These are phyloP conservation scores for Paecilomyces formosus DNA, from an alignment of 2,329 filamentous ascomycete genomes.

Conservation along the genomic window DNA sequence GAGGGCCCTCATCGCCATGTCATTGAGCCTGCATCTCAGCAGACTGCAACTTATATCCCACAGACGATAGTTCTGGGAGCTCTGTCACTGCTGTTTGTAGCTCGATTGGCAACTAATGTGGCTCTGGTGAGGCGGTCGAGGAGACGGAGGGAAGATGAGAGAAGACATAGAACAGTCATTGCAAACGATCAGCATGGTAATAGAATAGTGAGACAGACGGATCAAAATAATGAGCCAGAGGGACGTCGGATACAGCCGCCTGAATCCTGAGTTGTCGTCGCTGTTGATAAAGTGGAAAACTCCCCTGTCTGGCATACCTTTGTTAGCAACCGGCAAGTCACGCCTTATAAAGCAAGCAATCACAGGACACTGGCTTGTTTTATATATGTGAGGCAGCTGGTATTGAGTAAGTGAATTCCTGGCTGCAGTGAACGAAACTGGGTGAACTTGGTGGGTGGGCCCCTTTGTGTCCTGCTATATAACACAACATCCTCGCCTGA, in stretches of 20 bases:
- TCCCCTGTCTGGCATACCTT: not conserved
- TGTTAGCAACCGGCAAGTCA: not conserved
- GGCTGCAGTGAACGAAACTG: not conserved
- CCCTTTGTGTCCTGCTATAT: not conserved
- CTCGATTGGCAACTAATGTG: conserved; percentile 21
- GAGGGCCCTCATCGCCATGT: not conserved
- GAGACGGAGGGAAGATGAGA: conserved; percentile 12
- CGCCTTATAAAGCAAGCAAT: not conserved
- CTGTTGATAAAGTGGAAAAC: not conserved
- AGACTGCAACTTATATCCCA: conserved; percentile 17
- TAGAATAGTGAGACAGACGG: not conserved
- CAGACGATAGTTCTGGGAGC: conserved; percentile 25
- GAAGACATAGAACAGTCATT: not conserved
- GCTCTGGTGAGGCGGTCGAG: conserved; percentile 18
- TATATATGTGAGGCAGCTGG: not conserved
- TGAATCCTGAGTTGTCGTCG: not conserved
- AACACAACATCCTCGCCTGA: not conserved
- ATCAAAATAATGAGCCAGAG: not conserved
- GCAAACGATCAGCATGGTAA: not conserved
- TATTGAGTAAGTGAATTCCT: not conserved
- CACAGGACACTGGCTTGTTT: not conserved
- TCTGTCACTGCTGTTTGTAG: conserved; percentile 22
- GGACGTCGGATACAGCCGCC: not conserved
- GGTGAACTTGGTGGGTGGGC: not conserved
- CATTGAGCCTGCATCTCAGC: not conserved